These are phyloP conservation scores for Verticillium longisporum DNA, from an alignment of 2,329 filamentous ascomycete genomes.

Conservation along the genomic window DNA sequence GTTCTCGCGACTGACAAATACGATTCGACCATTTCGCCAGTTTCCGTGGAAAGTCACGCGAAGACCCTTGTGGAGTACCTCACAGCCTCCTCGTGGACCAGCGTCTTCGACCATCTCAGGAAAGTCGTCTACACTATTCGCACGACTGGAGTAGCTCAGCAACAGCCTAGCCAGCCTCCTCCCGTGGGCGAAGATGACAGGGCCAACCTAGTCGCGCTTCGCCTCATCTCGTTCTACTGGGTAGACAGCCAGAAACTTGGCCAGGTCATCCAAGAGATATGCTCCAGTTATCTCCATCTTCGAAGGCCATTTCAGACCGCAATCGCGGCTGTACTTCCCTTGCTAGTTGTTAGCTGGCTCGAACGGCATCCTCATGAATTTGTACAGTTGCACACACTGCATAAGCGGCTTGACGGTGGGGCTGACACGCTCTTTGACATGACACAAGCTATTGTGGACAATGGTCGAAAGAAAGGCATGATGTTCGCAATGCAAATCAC, in stretches of 20 bases:
- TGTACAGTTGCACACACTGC: constrained; percentile 52
- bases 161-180: constrained; percentile 26
- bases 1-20: background rate
- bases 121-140: constrained; percentile 44
- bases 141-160: constrained; percentile 31
- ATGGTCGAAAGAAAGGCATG: constrained; percentile 44
- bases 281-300: constrained; percentile 60
- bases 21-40: background rate
- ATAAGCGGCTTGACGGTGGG: constrained; percentile 56
- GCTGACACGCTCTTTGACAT: constrained; percentile 65
- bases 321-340: constrained; percentile 53
- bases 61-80: constrained; percentile 53
- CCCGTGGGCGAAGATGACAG: constrained; percentile 42
- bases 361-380: constrained; percentile 60
- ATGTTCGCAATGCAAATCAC: constrained; percentile 58
- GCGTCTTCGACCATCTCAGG: constrained; percentile 52
- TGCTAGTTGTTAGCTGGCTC: constrained; percentile 60
- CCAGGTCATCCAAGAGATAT: constrained; percentile 57
- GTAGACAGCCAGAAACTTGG: constrained; percentile 56
- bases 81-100: constrained; percentile 57
- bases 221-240: constrained; percentile 57
- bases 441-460: constrained; percentile 55
- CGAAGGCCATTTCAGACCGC: constrained; percentile 57
- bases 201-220: constrained; percentile 45
- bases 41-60: constrained; percentile 19